Conservation (phyloP, 2,329 filamentous ascomycete genomes). For the Exophiala viscosa region DNA sequence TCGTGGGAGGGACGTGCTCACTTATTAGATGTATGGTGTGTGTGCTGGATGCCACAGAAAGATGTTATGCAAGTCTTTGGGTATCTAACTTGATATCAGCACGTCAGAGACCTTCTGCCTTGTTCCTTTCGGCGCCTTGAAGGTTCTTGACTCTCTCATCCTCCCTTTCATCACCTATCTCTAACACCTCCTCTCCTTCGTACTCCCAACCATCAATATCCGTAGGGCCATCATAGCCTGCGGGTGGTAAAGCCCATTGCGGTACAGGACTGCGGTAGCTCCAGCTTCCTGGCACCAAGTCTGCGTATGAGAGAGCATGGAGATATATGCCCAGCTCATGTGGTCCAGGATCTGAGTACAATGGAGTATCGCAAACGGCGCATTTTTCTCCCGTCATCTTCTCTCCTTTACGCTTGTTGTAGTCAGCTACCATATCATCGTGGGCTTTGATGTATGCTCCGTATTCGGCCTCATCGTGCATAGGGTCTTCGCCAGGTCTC, state of each 20-base stretch:
- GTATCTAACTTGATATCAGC: neutral
- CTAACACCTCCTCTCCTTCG: slow-evolving; percentile 32
- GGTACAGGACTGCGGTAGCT: slow-evolving; percentile 81
- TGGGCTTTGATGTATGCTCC: slow-evolving; percentile 31
- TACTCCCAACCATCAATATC: slow-evolving; percentile 54
- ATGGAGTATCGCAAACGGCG: slow-evolving; percentile 73
- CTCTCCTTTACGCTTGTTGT: slow-evolving; percentile 87
- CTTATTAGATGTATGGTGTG: too few species aligned
- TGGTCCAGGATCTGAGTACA: slow-evolving; percentile 86
- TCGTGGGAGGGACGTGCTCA: too few species aligned
- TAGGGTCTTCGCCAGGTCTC: slow-evolving; percentile 9
- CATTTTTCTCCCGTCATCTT: slow-evolving; percentile 85
- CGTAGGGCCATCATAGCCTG: slow-evolving; percentile 66
- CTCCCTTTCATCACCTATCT: slow-evolving; percentile 36
- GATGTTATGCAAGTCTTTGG: neutral
- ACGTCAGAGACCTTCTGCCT: slow-evolving; percentile 6
- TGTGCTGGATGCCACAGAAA: too few species aligned
- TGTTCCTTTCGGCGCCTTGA: slow-evolving; percentile 21
- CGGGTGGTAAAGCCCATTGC: slow-evolving; percentile 78
- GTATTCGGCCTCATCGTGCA: slow-evolving; percentile 22
- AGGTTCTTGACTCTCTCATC: slow-evolving; percentile 26
- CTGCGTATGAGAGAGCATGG: slow-evolving; percentile 86
- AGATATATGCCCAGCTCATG: slow-evolving; percentile 93
- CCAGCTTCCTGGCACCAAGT: slow-evolving; percentile 71
- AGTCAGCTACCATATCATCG: slow-evolving; percentile 85